phyloP scores from a whole-genome alignment of 108 stramenopile species.

The Discostella stelligeroides region DNA sequence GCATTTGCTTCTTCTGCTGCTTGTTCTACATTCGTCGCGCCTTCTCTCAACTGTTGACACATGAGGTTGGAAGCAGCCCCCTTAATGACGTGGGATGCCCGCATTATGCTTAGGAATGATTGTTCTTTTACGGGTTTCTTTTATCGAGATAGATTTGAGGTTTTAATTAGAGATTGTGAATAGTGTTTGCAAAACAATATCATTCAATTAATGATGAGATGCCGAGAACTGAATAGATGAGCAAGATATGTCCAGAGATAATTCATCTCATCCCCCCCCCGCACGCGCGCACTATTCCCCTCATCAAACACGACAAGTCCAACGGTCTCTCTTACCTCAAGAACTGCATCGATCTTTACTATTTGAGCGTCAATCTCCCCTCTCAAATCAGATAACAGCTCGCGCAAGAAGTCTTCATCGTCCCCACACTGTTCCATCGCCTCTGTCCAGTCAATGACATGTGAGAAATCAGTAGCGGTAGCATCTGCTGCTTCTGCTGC shows the following conservation, averaged over 20 bases:
- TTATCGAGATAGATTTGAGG: constrained; percentile 17
- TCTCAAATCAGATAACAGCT: constrained; percentile 84
- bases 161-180: too few relatives aligned
- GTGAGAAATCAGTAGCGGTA: constrained; percentile 19
- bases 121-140: constrained; percentile 57
- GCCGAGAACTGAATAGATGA: too few relatives aligned
- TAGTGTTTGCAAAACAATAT: too few relatives aligned
- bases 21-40: constrained; percentile 73
- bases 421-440: constrained; percentile 94
- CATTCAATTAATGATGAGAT: too few relatives aligned
- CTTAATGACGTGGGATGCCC: constrained; percentile 90
- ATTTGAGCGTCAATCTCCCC: constrained; percentile 82
- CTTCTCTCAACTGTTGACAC: constrained; percentile 77
- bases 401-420: constrained; percentile 90
- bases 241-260: too few relatives aligned
- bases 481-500: too few relatives aligned
- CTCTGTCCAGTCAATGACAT: constrained; percentile 89
- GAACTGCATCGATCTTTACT: constrained; percentile 67
- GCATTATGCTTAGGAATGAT: constrained; percentile 69
- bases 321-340: constrained; percentile 53
- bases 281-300: too few relatives aligned
- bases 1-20: constrained; percentile 52
- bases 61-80: constrained; percentile 92
- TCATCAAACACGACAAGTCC: neutral
- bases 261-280: neutral